Base-by-base conservation (phyloP, 2,329 filamentous ascomycete species). In the Sclerotinia sclerotiorum region DNA sequence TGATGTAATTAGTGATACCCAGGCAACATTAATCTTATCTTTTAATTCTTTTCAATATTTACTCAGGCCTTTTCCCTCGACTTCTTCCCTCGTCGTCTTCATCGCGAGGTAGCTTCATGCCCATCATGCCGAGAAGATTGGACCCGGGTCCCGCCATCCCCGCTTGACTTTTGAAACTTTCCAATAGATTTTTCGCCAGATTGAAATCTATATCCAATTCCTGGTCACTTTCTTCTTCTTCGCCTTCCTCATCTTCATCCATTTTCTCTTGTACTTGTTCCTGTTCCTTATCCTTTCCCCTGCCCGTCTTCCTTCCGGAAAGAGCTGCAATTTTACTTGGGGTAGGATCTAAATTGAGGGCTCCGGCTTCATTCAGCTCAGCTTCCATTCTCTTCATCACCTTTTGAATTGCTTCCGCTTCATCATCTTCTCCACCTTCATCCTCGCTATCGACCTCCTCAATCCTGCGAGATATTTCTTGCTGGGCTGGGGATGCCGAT, bases 111-210 rank as follows among this genome's bases (percentile, higher is more conserved):
- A 97, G 82, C 52, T 87, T 84, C 72, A 97, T 82, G 0, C 93
- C 93, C 89, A 98, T 90, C 80, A 96, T 85, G 8, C 89, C 90
- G 75, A 99, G 84, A 70, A 99, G 82, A 77, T 97, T 98, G 0
- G 94, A 89, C 2, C 91, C 91, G 0, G 95, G 95, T 0, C 95
- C 95, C 44, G 92, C 84, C 82, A 90, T 87, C 17, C 95, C 95
- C 24, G 84, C 92, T 78, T 98, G 94, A 21, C 91, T 90, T 77
- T 97, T 96, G 80, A 99, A 94, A 74, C 92, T 94, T 78, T 97
- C 93, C 1, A 99, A 82, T 67, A 99, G 82, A 75, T 98, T 98
- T 78, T 91, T 93, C 24, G 92, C 93, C 32, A 99, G 83, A 70
- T 95, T 94, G 73, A 93, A 91, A 77, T 98, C 92, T 39, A 95